Evolutionary conservation across 208 protist genomes (phyloP).

Genomic region (Angomonas ambiguus): DNA sequence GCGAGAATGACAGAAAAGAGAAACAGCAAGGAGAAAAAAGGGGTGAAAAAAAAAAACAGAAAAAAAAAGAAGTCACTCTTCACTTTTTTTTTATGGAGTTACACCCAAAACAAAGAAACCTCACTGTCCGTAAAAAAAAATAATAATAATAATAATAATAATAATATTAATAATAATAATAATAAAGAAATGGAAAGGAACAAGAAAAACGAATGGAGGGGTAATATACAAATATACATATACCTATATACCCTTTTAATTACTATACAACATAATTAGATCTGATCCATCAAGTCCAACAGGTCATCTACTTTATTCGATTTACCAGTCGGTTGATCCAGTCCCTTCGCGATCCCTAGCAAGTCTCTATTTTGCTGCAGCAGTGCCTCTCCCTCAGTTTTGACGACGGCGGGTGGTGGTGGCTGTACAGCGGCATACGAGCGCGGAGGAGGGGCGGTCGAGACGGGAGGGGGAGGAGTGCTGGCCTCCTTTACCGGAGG

Average conservation of each 20-base stretch:
- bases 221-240: background rate
- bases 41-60: conserved; percentile 13
- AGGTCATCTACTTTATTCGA: conserved; percentile 25
- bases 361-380: conserved; percentile 49
- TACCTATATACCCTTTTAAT: too few species aligned
- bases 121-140: background rate
- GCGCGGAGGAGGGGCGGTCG: background rate
- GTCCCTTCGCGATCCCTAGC: conserved; percentile 40
- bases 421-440: background rate
- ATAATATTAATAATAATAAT: background rate
- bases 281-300: conserved; percentile 86
- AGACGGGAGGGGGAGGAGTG: background rate
- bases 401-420: conserved; percentile 8
- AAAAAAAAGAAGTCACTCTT: conserved; percentile 10
- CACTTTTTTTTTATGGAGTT: background rate
- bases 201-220: background rate
- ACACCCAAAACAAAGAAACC: background rate
- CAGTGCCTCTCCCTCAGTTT: conserved; percentile 24
- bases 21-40: conserved; percentile 19
- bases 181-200: background rate
- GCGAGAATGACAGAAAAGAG: background rate
- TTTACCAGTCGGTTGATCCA: conserved; percentile 12
- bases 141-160: conserved; percentile 5
- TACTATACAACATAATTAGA: too few species aligned
- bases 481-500: background rate